Conservation (phyloP, 306 rosid genomes). For the Myrica gale region DNA sequence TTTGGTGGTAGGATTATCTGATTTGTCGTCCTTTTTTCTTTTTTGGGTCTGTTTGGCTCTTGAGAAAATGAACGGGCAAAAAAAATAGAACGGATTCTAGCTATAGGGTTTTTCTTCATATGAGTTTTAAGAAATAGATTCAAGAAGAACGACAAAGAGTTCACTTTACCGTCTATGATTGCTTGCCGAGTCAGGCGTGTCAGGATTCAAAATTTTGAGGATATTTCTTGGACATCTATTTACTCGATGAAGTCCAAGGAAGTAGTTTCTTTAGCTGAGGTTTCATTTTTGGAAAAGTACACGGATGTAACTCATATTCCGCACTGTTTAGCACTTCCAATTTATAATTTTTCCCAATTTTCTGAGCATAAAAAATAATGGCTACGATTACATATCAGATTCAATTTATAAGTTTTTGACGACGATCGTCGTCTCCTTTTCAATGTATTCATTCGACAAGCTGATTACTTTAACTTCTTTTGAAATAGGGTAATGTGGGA, state of each 20-base stretch:
- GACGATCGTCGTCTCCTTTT: background rate
- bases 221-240: background rate
- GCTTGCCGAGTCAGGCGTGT: background rate
- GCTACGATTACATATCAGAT: background rate
- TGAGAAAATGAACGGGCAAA: background rate
- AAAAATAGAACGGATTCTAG: background rate
- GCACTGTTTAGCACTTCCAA: background rate
- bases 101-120: background rate
- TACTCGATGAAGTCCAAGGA: no score
- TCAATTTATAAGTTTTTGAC: background rate
- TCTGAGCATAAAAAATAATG: background rate
- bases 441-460: background rate
- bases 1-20: constrained; percentile 27
- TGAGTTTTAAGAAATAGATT: background rate
- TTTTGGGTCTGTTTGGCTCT: background rate
- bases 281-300: background rate
- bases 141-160: background rate
- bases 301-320: background rate
- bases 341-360: background rate
- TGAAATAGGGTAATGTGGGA: constrained; percentile 52
- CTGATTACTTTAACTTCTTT: background rate
- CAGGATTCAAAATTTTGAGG: background rate
- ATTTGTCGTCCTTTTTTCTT: background rate
- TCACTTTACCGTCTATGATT: background rate
- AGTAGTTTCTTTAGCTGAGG: background rate